Percentiles rank a stretch among this genome's conserved stretches.
These are phyloP conservation scores for Daphne laureola DNA, from an alignment of 441 rosid species.

Conservation along the genomic window DNA sequence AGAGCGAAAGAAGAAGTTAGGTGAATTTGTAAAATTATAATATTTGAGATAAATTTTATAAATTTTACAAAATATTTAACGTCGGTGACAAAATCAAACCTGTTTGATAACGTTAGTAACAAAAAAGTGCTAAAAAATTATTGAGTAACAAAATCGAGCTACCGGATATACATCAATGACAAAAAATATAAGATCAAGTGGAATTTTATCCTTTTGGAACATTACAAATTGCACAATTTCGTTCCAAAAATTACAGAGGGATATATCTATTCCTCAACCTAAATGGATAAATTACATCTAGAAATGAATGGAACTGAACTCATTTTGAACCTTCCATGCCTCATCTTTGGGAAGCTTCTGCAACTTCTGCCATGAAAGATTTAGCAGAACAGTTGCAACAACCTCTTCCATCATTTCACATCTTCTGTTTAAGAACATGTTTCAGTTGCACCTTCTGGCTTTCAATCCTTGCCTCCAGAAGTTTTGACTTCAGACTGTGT, in stretches of 20 bases:
- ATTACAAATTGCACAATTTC: conserved; percentile 12
- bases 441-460: conserved; percentile 78
- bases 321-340: not conserved
- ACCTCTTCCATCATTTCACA: conserved; percentile 21
- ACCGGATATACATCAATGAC: too few relatives aligned
- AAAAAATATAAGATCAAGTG: conserved; percentile 5
- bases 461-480: conserved; percentile 84
- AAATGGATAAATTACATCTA: not conserved
- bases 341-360: not conserved
- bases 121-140: too few relatives aligned
- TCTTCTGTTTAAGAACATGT: conserved; percentile 90
- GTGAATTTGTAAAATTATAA: too few relatives aligned
- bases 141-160: too few relatives aligned
- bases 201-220: conserved; percentile 6
- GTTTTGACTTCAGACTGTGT: conserved; percentile 82
- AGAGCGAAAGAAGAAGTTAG: too few relatives aligned
- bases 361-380: too few relatives aligned
- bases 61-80: too few relatives aligned
- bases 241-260: conserved; percentile 1
- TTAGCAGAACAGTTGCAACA: too few relatives aligned
- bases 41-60: too few relatives aligned
- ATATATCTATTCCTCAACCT: not conserved
- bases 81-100: too few relatives aligned
- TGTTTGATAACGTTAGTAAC: too few relatives aligned
- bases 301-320: conserved; percentile 6